phyloP scores from a whole-genome alignment of 1,139 yeast genomes.

The Geotrichum fermentans region DNA sequence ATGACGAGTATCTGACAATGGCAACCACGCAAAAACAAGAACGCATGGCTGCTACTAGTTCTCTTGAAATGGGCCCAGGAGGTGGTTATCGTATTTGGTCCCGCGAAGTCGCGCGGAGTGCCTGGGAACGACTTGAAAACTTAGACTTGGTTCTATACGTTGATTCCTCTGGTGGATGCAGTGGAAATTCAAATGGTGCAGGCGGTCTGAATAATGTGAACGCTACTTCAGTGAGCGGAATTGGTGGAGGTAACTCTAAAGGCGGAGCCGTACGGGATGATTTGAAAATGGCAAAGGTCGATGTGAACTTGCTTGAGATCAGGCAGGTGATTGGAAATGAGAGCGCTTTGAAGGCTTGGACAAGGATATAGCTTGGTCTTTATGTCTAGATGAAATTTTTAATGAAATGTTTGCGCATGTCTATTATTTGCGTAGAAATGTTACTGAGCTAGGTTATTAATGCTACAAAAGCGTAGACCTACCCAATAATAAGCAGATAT shows the following conservation, averaged over 20 bases:
- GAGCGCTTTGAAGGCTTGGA: slow-evolving; percentile 35
- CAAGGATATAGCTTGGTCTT: slow-evolving; percentile 25
- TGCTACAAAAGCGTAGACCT: too few relatives aligned
- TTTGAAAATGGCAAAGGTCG: slow-evolving; percentile 36
- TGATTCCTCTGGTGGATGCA: slow-evolving; percentile 18
- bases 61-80: slow-evolving; percentile 19
- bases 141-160: slow-evolving; percentile 32
- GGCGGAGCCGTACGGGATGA: slow-evolving; percentile 29
- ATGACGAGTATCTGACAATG: slow-evolving; percentile 66
- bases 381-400: too few relatives aligned
- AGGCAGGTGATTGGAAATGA: slow-evolving; percentile 32
- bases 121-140: slow-evolving; percentile 38
- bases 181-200: slow-evolving; percentile 3
- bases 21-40: slow-evolving; percentile 46
- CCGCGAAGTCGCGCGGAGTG: slow-evolving; percentile 33
- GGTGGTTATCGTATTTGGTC: slow-evolving; percentile 37
- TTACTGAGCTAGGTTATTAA: too few relatives aligned
- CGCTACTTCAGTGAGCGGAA: slow-evolving; percentile 10
- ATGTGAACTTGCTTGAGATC: slow-evolving; percentile 36
- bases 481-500: too few relatives aligned
- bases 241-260: slow-evolving; percentile 5
- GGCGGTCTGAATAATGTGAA: slow-evolving; percentile 2
- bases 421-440: too few relatives aligned
- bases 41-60: slow-evolving; percentile 34
- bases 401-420: too few relatives aligned